phyloP scores from a whole-genome alignment of 257 asterid species.

The Plantago ovata region DNA sequence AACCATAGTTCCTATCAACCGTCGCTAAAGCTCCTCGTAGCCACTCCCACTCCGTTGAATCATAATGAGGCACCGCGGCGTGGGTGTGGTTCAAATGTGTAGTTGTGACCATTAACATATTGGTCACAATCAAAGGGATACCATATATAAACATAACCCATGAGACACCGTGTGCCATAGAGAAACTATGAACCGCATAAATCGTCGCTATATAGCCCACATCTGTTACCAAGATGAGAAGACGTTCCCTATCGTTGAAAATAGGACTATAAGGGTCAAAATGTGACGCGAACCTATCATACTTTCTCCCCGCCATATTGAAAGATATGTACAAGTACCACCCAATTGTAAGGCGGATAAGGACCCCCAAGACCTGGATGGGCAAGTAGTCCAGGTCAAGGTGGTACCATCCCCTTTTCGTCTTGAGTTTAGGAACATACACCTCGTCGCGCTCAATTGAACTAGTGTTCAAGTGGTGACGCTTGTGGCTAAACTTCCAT shows the following conservation, averaged over 20 bases:
- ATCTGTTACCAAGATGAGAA: slow-evolving; percentile 49
- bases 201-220: slow-evolving; percentile 35
- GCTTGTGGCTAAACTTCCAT: slow-evolving; percentile 64
- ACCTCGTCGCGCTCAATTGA: slow-evolving; percentile 67
- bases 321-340: slow-evolving; percentile 60
- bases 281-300: slow-evolving; percentile 56
- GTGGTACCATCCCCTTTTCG: slow-evolving; percentile 32
- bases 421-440: slow-evolving; percentile 46
- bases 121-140: slow-evolving; percentile 41
- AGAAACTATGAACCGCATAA: slow-evolving; percentile 33
- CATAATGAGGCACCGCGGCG: slow-evolving; percentile 57
- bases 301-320: slow-evolving; percentile 57
- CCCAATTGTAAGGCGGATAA: slow-evolving; percentile 46
- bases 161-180: slow-evolving; percentile 35
- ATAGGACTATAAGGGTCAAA: slow-evolving; percentile 58
- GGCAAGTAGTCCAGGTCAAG: slow-evolving; percentile 50
- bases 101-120: slow-evolving; percentile 52
- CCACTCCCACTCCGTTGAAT: slow-evolving; percentile 70
- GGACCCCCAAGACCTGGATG: slow-evolving; percentile 21
- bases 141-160: slow-evolving; percentile 51
- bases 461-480: slow-evolving; percentile 72
- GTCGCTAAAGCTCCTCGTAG: slow-evolving; percentile 68
- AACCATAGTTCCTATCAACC: slow-evolving; percentile 53
- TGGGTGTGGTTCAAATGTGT: slow-evolving; percentile 66
- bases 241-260: slow-evolving; percentile 50